Percentiles rank a stretch among this genome's conserved stretches.
phyloP scores from a whole-genome alignment of 2,329 filamentous ascomycete species.

The Diaporthe sp. region DNA sequence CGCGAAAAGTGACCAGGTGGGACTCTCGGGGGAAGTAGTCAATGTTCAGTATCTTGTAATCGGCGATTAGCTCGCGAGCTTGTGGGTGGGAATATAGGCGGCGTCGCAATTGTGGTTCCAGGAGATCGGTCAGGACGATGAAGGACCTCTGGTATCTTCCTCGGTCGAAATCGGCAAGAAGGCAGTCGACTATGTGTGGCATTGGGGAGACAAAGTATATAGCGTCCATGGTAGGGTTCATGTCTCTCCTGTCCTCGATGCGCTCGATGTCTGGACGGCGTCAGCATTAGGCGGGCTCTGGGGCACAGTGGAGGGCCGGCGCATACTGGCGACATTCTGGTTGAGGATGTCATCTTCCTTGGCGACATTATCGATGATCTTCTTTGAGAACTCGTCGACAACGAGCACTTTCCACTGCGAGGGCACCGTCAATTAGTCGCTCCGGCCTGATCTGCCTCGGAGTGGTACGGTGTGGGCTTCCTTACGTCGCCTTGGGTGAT shows the following conservation, averaged over 20 bases:
- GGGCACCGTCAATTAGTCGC: constrained; percentile 14
- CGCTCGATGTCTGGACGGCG: constrained; percentile 83
- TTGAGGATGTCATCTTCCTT: constrained; percentile 98
- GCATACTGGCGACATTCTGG: constrained; percentile 92
- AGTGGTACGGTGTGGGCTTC: constrained; percentile 35
- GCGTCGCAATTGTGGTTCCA: constrained; percentile 78
- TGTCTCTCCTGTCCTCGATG: constrained; percentile 87
- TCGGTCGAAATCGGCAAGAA: constrained; percentile 92
- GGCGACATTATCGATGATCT: constrained; percentile 89
- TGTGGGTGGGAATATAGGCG: constrained; percentile 80
- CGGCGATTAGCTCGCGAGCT: constrained; percentile 81
- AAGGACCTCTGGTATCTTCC: constrained; percentile 84
- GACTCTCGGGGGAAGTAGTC: constrained; percentile 94
- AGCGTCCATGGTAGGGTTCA: constrained; percentile 92
- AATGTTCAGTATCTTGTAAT: constrained; percentile 85
- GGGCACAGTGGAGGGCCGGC: constrained; percentile 28
- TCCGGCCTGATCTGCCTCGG: background rate
- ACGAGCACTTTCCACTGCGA: constrained; percentile 95
- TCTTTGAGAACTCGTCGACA: constrained; percentile 85
- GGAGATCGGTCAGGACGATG: constrained; percentile 86
- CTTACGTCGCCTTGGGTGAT: constrained; percentile 86
- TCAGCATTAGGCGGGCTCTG: constrained; percentile 39
- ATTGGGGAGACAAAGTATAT: constrained; percentile 92
- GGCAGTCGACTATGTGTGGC: constrained; percentile 90
- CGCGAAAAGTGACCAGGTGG: constrained; percentile 89